phyloP scores from a whole-genome alignment of 2,329 filamentous ascomycete species.

The Chaetomium sp. region DNA sequence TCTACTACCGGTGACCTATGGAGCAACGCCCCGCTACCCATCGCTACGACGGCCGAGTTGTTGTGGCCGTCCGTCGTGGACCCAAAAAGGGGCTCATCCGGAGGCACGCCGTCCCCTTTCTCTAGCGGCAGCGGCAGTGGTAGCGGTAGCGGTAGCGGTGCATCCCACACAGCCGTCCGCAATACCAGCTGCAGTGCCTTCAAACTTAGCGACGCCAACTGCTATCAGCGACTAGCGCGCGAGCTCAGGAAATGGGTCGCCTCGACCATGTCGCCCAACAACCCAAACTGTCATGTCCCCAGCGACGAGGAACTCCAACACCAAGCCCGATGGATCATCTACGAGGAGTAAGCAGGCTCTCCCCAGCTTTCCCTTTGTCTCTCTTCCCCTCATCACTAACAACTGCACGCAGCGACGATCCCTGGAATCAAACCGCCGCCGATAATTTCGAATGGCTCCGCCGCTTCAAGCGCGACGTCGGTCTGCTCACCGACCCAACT shows the following conservation, averaged over 20 bases:
- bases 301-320: constrained; percentile 65
- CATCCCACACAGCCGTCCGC: neutral
- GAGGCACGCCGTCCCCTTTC: constrained; percentile 19
- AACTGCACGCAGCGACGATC: constrained; percentile 53
- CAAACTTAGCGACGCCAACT: constrained; percentile 63
- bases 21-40: constrained; percentile 25
- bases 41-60: neutral
- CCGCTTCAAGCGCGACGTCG: constrained; percentile 62
- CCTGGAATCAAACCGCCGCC: constrained; percentile 65
- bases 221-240: constrained; percentile 57
- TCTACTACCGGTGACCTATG: constrained; percentile 31
- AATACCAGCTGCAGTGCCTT: neutral
- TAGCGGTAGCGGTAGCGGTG: constrained; percentile 7
- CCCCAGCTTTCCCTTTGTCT: neutral
- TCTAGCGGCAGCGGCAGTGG: constrained; percentile 16
- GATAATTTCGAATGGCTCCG: constrained; percentile 66
- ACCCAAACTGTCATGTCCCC: constrained; percentile 61
- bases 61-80: neutral
- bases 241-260: constrained; percentile 57
- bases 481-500: constrained; percentile 51
- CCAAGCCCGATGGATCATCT: constrained; percentile 64
- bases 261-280: constrained; percentile 59
- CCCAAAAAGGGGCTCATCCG: constrained; percentile 2
- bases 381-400: constrained; percentile 24
- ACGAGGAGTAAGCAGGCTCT: constrained; percentile 57